phyloP scores from a whole-genome alignment of 2,329 filamentous ascomycete species.

The Microsporum audouinii region DNA sequence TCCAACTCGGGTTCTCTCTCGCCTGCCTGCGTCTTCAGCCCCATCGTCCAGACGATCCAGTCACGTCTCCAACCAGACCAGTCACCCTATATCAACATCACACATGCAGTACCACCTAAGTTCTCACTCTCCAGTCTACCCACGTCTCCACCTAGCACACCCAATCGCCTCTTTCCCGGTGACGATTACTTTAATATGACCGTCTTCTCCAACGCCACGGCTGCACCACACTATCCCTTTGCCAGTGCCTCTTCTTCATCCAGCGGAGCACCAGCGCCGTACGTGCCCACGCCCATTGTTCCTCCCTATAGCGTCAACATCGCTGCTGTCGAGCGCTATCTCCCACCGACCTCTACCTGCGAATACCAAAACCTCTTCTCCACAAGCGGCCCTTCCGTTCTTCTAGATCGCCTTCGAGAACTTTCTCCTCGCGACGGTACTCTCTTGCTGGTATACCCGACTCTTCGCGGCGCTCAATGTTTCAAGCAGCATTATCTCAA shows the following conservation, averaged over 20 bases:
- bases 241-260: constrained; percentile 36
- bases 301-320: constrained; percentile 50
- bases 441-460: constrained; percentile 54
- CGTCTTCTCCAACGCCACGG: constrained; percentile 51
- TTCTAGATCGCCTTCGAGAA: constrained; percentile 51
- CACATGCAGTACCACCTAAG: constrained; percentile 51
- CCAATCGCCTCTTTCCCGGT: constrained; percentile 36
- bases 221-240: constrained; percentile 42
- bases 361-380: constrained; percentile 51
- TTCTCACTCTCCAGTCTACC: constrained; percentile 52
- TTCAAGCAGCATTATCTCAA: constrained; percentile 51
- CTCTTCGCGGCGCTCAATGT: constrained; percentile 43
- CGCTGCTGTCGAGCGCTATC: constrained; percentile 52
- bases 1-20: constrained; percentile 19
- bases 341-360: constrained; percentile 48
- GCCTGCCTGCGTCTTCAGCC: constrained; percentile 36
- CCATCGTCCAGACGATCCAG: constrained; percentile 46
- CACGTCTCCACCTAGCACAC: constrained; percentile 51
- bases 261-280: constrained; percentile 18
- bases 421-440: constrained; percentile 46
- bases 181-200: constrained; percentile 53
- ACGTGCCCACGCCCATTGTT: constrained; percentile 45
- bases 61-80: constrained; percentile 39
- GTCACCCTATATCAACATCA: constrained; percentile 52
- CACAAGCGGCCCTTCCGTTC: constrained; percentile 43